Conservation (phyloP, 202 grass and related monocot species). For the Eragrostis tef region DNA sequence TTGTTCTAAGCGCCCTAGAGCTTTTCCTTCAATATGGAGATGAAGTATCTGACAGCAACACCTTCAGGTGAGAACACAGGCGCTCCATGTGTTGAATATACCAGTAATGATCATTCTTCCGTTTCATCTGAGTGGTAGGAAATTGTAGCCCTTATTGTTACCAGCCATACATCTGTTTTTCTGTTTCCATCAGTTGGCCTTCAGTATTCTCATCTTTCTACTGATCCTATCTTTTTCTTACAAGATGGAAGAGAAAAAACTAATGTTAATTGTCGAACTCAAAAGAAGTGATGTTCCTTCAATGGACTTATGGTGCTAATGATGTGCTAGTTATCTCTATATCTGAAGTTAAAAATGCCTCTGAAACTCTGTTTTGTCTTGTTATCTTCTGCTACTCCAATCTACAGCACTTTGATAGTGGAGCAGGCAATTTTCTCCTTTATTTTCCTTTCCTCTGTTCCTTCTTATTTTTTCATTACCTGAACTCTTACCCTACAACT, state of each 20-base stretch:
- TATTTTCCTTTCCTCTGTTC: background rate
- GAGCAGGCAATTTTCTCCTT: background rate
- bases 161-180: background rate
- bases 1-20: conserved; percentile 62
- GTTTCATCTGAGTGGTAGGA: conserved; percentile 11
- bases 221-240: too few species aligned
- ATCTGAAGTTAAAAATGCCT: background rate
- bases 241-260: too few species aligned
- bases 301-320: background rate
- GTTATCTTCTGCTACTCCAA: background rate
- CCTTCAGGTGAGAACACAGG: conserved; percentile 68
- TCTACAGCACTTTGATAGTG: conserved; percentile 8
- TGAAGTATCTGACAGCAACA: conserved; percentile 67
- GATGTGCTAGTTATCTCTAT: background rate
- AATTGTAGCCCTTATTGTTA: background rate
- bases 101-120: background rate
- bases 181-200: background rate
- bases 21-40: conserved; percentile 76
- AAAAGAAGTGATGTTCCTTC: background rate
- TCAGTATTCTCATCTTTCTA: background rate
- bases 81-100: conserved; percentile 29
- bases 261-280: background rate
- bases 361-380: background rate
- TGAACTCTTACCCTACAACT: background rate
- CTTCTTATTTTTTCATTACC: background rate